These are phyloP conservation scores for Ganoderma lingzhi DNA, from an alignment of 1,284 basidiomycete species.

Conservation along the genomic window DNA sequence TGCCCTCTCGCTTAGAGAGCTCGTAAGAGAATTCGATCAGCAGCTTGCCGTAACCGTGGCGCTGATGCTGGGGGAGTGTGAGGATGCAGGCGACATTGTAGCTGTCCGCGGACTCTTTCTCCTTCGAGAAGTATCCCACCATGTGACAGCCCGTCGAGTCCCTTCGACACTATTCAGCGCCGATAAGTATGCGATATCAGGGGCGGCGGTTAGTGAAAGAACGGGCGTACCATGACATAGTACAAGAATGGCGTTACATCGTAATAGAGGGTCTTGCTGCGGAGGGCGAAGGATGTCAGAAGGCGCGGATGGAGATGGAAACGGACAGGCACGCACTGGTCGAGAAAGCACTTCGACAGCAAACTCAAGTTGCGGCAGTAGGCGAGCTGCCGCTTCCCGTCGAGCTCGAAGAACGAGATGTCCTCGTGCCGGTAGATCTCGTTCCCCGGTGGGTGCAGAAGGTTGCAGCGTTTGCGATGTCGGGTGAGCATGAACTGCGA, in stretches of 20 bases:
- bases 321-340: conserved; percentile 69
- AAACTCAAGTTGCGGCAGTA: conserved; percentile 99
- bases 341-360: conserved; percentile 97
- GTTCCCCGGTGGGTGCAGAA: conserved; percentile 97
- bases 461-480: conserved; percentile 91
- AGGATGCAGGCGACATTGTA: conserved; percentile 99
- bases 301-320: conserved; percentile 11
- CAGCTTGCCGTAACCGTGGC: conserved; percentile 94
- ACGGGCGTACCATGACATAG: conserved; percentile 89
- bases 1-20: conserved; percentile 95
- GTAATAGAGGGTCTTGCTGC: conserved; percentile 97
- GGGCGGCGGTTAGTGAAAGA: conserved; percentile 12
- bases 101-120: conserved; percentile 97
- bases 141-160: conserved; percentile 94
- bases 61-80: conserved; percentile 97
- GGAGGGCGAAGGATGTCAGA: conserved; percentile 38
- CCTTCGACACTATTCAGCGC: conserved; percentile 68
- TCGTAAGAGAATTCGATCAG: conserved; percentile 99
- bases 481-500: conserved; percentile 89
- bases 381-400: conserved; percentile 94
- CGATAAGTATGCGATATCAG: conserved; percentile 28
- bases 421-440: conserved; percentile 98
- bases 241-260: conserved; percentile 99
- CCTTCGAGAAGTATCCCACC: conserved; percentile 99
- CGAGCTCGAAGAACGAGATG: conserved; percentile 98